Evolutionary conservation across 148 eudicot genomes (phyloP).

Genomic region (Amaranthus palmeri): DNA sequence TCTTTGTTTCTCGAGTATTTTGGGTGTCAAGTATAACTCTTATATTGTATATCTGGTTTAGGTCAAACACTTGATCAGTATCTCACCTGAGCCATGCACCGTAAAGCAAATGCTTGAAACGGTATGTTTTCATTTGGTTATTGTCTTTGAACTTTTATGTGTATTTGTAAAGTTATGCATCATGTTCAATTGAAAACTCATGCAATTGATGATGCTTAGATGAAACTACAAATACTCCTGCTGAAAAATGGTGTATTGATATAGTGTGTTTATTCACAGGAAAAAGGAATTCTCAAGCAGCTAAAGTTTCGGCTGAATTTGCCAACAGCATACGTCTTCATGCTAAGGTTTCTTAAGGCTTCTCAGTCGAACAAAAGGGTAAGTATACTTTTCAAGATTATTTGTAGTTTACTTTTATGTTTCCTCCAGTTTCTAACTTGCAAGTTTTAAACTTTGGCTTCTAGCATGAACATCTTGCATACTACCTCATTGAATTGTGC

Average conservation of each 20-base stretch:
- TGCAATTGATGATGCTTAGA: neutral
- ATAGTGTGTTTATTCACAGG: slow-evolving; percentile 35
- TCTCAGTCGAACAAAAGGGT: slow-evolving; percentile 72
- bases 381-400: neutral
- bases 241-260: neutral
- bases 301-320: slow-evolving; percentile 77
- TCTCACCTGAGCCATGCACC: slow-evolving; percentile 81
- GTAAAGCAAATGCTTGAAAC: slow-evolving; percentile 70
- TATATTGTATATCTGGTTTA: slow-evolving; percentile 22
- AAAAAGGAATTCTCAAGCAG: slow-evolving; percentile 58
- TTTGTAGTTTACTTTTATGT: neutral
- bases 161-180: neutral
- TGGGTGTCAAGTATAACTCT: slow-evolving; percentile 4
- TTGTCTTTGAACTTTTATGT: neutral
- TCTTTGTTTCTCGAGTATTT: slow-evolving; percentile 6
- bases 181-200: neutral
- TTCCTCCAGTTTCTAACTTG: neutral
- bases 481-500: slow-evolving; percentile 85
- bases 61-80: slow-evolving; percentile 77
- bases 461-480: slow-evolving; percentile 84
- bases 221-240: neutral
- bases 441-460: neutral
- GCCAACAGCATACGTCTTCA: slow-evolving; percentile 88
- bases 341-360: slow-evolving; percentile 88
- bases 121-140: slow-evolving; percentile 37